These are phyloP conservation scores for Tolypocladium amazonense DNA, from an alignment of 2,329 filamentous ascomycete species.

Conservation along the genomic window DNA sequence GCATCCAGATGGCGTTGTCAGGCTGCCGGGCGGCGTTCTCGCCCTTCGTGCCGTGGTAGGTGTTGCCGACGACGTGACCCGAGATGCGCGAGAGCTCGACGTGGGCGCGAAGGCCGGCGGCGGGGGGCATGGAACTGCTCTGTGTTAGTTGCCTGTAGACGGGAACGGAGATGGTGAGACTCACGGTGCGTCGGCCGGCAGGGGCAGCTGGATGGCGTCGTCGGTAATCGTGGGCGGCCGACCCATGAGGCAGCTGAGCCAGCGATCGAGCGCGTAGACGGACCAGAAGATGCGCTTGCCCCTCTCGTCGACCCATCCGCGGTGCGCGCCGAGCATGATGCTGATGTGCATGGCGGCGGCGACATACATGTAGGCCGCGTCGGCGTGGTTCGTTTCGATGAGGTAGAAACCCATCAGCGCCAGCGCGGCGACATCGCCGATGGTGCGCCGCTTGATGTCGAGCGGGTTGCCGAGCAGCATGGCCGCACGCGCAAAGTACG, in stretches of 20 bases:
- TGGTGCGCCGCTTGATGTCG: conserved; percentile 27
- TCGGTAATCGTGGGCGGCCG: conserved; percentile 35
- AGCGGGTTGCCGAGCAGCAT: conserved; percentile 35
- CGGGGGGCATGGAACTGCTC: conserved; percentile 29
- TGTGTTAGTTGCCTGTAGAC: background rate
- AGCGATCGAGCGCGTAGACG: conserved; percentile 38
- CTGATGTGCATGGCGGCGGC: conserved; percentile 36
- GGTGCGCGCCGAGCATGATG: conserved; percentile 36
- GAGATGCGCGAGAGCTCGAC: conserved; percentile 36
- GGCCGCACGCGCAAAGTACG: conserved; percentile 32
- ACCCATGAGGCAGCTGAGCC: conserved; percentile 37
- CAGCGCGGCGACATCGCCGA: conserved; percentile 32
- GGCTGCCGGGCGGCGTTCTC: conserved; percentile 18
- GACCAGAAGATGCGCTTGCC: conserved; percentile 41
- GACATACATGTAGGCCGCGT: conserved; percentile 36
- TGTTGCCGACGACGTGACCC: conserved; percentile 35
- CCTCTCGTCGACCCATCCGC: conserved; percentile 30
- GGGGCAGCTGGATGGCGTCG: conserved; percentile 32
- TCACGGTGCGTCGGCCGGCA: conserved; percentile 30
- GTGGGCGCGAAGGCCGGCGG: conserved; percentile 32
- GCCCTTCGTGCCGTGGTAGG: conserved; percentile 24
- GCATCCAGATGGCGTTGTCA: conserved; percentile 27
- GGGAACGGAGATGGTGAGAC: conserved; percentile 7
- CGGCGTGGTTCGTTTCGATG: conserved; percentile 36
- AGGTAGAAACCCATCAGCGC: conserved; percentile 38